Base-by-base conservation (phyloP, 2,329 filamentous ascomycete genomes). In the Ilyonectria mors-panacis region DNA sequence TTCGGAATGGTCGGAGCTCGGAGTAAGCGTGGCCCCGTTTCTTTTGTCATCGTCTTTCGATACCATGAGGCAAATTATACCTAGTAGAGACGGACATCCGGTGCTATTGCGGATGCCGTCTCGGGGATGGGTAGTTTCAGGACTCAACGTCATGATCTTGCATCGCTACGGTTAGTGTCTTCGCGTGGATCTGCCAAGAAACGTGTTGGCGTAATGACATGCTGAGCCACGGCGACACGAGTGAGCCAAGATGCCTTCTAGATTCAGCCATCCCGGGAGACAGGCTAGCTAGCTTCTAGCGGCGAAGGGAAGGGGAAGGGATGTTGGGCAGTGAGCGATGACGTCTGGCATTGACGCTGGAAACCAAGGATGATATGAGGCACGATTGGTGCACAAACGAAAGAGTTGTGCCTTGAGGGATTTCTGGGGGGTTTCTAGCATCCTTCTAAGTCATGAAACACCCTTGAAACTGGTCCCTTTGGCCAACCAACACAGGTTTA, bases 1-100 rank as follows among this genome's bases (percentile, higher is more conserved):
- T 3, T 30, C 10, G 50, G n/a, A 30, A 21, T 53, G 50, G n/a
- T 33, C n/a, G 10, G 12, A 33, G n/a, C 30, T 53, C 28, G 30
- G 50, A 33, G 28, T 17, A 33, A 35, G 17, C 30, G 33, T 12
- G 26, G 54, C 21, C 55, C 55, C 62, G 48, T 44, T 37, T 28
- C 35, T 35, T 57, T 61, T 37, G 57, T 57, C 35, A 51, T 39
- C 53, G 61, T 57, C 63, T 57, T 65, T 57, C 63, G 35, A 61
- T 61, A 15, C 47, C n/a, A 57, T 61, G 53, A 60, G 50, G 58
- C 26, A 60, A 60, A 53, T 19, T 33, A 21, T 26, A n/a, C 13
- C 17, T 42, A 39, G 23, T 35, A 56, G 23, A 48, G 23, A 6
- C 23, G 58, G 58, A 54, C 23, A 35, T 19, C 55, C 26, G 63